Conservation (phyloP, 345 rosid genomes). For the Litchi chinensis region DNA sequence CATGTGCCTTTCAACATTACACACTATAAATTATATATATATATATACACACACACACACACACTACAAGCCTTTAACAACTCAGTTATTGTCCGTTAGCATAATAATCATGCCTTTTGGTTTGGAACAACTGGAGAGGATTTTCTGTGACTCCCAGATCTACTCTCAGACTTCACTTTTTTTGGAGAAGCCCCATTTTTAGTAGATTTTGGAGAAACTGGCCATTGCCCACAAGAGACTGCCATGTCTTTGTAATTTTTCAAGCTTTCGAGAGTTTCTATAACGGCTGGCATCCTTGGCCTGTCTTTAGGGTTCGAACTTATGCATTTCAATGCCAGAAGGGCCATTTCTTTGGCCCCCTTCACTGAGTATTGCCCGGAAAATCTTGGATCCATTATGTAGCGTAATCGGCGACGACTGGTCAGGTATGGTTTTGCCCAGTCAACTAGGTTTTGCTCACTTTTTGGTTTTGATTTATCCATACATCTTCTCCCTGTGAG, state of each 20-base stretch:
- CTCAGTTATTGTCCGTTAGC: not conserved
- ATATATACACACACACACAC: too few relatives aligned
- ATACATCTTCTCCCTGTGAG: conserved; percentile 84
- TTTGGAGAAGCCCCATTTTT: conserved; percentile 39
- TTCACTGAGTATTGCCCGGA: conserved; percentile 80
- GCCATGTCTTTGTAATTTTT: conserved; percentile 78
- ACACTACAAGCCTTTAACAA: not conserved
- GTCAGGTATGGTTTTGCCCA: conserved; percentile 80
- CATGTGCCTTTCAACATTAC: conserved; percentile 1
- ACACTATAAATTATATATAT: not conserved
- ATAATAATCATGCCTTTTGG: conserved; percentile 24
- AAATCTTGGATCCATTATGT: conserved; percentile 74
- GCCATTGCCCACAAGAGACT: conserved; percentile 70
- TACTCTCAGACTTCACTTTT: conserved; percentile 29
- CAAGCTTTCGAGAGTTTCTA: conserved; percentile 66
- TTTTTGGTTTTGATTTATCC: conserved; percentile 68
- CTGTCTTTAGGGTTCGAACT: conserved; percentile 87
- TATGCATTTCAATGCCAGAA: conserved; percentile 63
- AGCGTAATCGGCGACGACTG: conserved; percentile 70
- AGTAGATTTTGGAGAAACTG: conserved; percentile 37
- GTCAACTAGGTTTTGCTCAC: conserved; percentile 76
- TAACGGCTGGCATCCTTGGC: conserved; percentile 71
- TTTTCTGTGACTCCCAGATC: conserved; percentile 38
- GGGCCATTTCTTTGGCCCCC: conserved; percentile 81
- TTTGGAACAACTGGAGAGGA: conserved; percentile 42